Evolutionary conservation across 495 filamentous ascomycete species (phyloP), one percentile per base, ranked within the genome.

Genomic region (Cryomyces minteri): DNA sequence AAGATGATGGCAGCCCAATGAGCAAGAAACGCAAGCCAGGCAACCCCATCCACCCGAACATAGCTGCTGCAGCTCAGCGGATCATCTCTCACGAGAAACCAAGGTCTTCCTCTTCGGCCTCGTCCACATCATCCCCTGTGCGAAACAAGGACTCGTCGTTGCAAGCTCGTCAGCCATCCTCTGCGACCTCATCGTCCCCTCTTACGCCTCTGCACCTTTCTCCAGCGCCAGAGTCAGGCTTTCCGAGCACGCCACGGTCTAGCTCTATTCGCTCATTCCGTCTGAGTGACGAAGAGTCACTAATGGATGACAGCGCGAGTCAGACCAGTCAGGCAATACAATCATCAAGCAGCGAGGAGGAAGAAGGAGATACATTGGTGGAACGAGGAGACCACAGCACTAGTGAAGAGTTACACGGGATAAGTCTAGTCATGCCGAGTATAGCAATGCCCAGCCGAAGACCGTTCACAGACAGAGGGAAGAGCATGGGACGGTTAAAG

Each of bases 341-440:
- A 18, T 67, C 65, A 1, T 46, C 45, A 8, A 47, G 40, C 30
- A 58, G 59, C 39, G 55, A 53, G 41, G 70, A 70, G 2, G 68
- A 74, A 9, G 61, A 67, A 4, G 59, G 57, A 50, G 49, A 66
- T 68, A 56, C 48, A 55, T 37, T 50, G 10, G 42, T 11, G 4
- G 48, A 43, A n/a, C 38, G 45, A 12, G 18, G 18, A 25, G 44
- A 44, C 5, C 44, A 41, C 8, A 6, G 51, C 11, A 48, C 50
- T 50, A 25, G 18, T 25, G 43, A 31, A 39, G 10, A n/a, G 43
- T 64, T 62, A 45, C 77, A 71, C 51, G 75, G 74, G 12, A 85
- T 88, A 31, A 88, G 96, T 60, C 72, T 99, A 11, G 81, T 99
- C 51, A 99, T 99, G 92, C 90, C 90, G 6, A 93, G 85, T 58